A percentile compares a stretch with the other conserved stretches of the same genome.
Conservation (phyloP, 2,329 filamentous ascomycete genomes). For the Claviceps africana region DNA sequence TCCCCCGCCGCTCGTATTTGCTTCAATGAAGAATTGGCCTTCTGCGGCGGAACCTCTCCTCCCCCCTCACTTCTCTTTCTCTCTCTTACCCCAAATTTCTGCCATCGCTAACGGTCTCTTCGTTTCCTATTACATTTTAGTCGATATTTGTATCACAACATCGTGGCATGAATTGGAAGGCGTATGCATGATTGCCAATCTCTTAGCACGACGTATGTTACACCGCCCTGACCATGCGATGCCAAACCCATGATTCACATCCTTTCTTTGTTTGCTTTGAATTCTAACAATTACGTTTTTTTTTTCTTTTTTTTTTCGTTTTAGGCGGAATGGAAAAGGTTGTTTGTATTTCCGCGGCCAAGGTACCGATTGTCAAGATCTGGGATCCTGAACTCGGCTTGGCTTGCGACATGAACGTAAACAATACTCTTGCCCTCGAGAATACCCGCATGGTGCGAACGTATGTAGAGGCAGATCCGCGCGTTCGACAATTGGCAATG, state of each 20-base stretch:
- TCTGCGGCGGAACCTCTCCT: not conserved
- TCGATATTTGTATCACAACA: constrained; percentile 96
- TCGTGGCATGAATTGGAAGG: constrained; percentile 74
- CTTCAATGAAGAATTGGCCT: not conserved
- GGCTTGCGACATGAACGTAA: constrained; percentile 97
- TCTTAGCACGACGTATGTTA: constrained; percentile 67
- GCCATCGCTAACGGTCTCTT: constrained; percentile 5
- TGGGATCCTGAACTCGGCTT: constrained; percentile 89
- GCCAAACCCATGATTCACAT: not conserved
- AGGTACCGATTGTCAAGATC: constrained; percentile 96
- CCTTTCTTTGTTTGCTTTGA: not conserved
- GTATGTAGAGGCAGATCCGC: constrained; percentile 84
- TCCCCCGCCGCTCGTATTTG: no score
- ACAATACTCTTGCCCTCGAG: constrained; percentile 86
- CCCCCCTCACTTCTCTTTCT: not conserved
- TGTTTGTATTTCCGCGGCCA: constrained; percentile 84
- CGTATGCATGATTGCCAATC: constrained; percentile 79
- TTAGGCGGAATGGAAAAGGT: constrained; percentile 97
- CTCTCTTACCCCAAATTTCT: not conserved
- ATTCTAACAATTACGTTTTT: not conserved
- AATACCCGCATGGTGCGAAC: constrained; percentile 97
- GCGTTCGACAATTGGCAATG: constrained; percentile 87
- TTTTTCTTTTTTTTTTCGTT: no score
- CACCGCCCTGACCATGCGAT: not conserved
- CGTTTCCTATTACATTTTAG: constrained; percentile 27